phyloP scores from a whole-genome alignment of 164 flowering plant genomes.

The Platanus orientalis region DNA sequence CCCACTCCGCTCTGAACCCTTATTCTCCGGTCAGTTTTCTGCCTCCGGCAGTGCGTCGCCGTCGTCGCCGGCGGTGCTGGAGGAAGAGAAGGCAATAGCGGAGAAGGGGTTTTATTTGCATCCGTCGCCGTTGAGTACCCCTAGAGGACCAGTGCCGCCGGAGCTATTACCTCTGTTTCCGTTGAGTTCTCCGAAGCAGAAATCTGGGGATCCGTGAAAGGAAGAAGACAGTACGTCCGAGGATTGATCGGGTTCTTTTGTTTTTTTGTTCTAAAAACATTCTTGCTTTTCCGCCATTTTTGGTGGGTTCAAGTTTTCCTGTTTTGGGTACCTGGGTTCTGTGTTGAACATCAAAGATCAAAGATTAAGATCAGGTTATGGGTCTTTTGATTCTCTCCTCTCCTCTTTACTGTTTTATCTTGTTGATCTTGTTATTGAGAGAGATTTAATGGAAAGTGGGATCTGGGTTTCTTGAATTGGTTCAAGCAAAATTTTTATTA shows the following conservation, averaged over 20 bases:
- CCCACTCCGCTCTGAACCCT: constrained; percentile 29
- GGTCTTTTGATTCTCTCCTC: no score
- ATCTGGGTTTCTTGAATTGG: no score
- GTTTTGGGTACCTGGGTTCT: no score
- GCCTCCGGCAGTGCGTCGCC: constrained; percentile 28
- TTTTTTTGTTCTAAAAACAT: background rate
- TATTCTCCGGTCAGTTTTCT: constrained; percentile 17
- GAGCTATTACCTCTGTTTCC: constrained; percentile 50
- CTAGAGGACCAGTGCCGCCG: constrained; percentile 41
- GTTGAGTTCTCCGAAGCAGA: constrained; percentile 32
- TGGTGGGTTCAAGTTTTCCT: background rate
- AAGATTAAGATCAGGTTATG: no score
- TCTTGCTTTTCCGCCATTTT: background rate
- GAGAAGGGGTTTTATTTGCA: constrained; percentile 47
- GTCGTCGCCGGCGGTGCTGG: constrained; percentile 25
- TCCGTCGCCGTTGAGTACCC: constrained; percentile 46
- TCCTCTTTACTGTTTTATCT: no score
- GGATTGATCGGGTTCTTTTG: background rate
- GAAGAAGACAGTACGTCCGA: background rate
- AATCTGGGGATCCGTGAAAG: constrained; percentile 8
- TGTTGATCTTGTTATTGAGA: no score
- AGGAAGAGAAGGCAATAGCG: constrained; percentile 42
- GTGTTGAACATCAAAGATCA: no score
- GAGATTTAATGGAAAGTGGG: no score
- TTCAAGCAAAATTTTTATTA: no score